A percentile compares a stretch with the other conserved stretches of the same genome.
phyloP scores from a whole-genome alignment of 495 filamentous ascomycete species.

The Lophiotrema nucula region DNA sequence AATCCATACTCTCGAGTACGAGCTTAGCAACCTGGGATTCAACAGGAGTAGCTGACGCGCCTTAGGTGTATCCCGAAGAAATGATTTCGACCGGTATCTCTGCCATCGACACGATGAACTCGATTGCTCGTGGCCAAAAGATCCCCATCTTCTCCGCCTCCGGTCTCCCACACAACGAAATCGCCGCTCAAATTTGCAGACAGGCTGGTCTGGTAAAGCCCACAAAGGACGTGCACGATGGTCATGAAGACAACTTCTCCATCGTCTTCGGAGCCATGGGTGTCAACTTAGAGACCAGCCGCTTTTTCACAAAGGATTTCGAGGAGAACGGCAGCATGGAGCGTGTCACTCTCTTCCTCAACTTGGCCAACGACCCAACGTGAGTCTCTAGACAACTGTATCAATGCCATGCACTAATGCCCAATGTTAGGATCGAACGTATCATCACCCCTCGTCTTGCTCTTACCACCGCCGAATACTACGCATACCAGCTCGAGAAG shows the following conservation, averaged over 20 bases:
- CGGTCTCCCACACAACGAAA: slow-evolving; percentile 98
- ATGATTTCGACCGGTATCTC: slow-evolving; percentile 99
- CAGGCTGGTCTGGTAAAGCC: slow-evolving; percentile 91
- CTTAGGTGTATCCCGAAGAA: slow-evolving; percentile 93
- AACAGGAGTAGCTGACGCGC: slow-evolving; percentile 19
- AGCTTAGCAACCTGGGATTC: slow-evolving; percentile 29
- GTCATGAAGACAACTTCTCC: slow-evolving; percentile 98
- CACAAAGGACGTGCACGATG: slow-evolving; percentile 94
- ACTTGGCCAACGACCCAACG: slow-evolving; percentile 98
- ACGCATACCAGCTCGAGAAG: slow-evolving; percentile 99
- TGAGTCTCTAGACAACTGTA: slow-evolving; percentile 45
- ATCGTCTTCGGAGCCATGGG: slow-evolving; percentile 99
- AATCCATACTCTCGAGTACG: slow-evolving; percentile 97
- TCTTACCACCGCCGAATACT: slow-evolving; percentile 98
- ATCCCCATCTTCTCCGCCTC: slow-evolving; percentile 99
- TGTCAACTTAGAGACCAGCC: slow-evolving; percentile 98
- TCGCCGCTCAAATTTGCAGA: slow-evolving; percentile 95
- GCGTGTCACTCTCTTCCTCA: slow-evolving; percentile 94
- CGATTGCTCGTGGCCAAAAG: slow-evolving; percentile 98
- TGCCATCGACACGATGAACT: slow-evolving; percentile 99
- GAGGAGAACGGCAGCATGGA: slow-evolving; percentile 99
- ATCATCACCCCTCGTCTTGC: slow-evolving; percentile 99
- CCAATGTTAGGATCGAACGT: slow-evolving; percentile 77
- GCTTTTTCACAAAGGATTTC: slow-evolving; percentile 98
- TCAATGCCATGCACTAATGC: background rate